Percentiles rank a stretch among this genome's conserved stretches.
Conservation (phyloP, 345 rosid species). For the Alliaria petiolata region DNA sequence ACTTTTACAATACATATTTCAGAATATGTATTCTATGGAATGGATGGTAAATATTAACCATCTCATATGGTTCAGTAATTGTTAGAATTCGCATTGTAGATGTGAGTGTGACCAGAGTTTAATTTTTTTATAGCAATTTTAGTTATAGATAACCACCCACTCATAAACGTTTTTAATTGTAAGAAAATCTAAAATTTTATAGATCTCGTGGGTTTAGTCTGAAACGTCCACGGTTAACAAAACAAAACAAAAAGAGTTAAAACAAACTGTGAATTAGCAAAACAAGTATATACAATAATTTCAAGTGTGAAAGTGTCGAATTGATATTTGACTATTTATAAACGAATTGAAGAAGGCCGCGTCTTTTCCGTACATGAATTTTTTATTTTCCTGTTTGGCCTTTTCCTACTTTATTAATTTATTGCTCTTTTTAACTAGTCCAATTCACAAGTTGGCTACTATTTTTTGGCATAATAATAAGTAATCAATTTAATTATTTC, state of each 20-base stretch:
- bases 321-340: neutral
- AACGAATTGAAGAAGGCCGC: neutral
- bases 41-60: neutral
- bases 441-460: conserved; percentile 3
- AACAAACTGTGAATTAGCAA: too few species aligned
- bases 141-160: too few species aligned
- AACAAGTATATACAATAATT: neutral
- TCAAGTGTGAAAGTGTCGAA: conserved; percentile 17
- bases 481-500: neutral
- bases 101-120: too few species aligned
- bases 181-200: too few species aligned
- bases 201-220: too few species aligned
- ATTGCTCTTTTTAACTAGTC: neutral
- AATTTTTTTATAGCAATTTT: too few species aligned
- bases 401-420: conserved; percentile 4
- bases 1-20: too few species aligned
- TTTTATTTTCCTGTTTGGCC: neutral
- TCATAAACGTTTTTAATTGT: too few species aligned
- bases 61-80: too few species aligned
- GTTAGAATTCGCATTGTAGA: too few species aligned
- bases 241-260: too few species aligned
- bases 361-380: neutral
- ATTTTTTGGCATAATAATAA: neutral
- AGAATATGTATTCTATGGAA: neutral
- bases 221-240: too few species aligned